Evolutionary conservation across 2,329 filamentous ascomycete species (phyloP).

Genomic region (Xylariaceae sp.): DNA sequence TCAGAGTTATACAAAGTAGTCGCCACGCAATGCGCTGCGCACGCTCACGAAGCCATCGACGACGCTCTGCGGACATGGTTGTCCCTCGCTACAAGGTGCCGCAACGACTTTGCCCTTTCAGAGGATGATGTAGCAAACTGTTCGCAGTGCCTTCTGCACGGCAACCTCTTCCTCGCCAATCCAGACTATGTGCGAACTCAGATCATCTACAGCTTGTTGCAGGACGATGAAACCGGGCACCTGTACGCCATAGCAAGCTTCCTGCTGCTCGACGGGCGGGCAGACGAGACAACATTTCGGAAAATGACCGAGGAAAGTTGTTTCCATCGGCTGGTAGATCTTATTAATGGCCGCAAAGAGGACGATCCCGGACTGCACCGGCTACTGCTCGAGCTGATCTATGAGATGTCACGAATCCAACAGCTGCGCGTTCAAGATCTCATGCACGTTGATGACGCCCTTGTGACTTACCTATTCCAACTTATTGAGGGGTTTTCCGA

Average conservation of each 20-base stretch:
- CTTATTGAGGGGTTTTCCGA: constrained; percentile 88
- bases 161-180: constrained; percentile 74
- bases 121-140: constrained; percentile 83
- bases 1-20: constrained; percentile 57
- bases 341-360: constrained; percentile 72
- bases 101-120: constrained; percentile 74
- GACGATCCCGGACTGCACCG: constrained; percentile 76
- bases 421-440: constrained; percentile 78
- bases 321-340: constrained; percentile 81
- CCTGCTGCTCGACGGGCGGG: constrained; percentile 83
- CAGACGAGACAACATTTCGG: constrained; percentile 78
- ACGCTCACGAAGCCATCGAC: constrained; percentile 71
- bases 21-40: constrained; percentile 48
- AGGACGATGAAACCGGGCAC: constrained; percentile 84
- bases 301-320: constrained; percentile 87
- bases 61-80: constrained; percentile 86
- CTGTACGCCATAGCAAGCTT: constrained; percentile 84
- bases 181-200: constrained; percentile 89
- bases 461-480: constrained; percentile 82
- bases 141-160: constrained; percentile 77
- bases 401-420: constrained; percentile 96
- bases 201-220: constrained; percentile 86
- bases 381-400: constrained; percentile 84
- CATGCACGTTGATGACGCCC: constrained; percentile 76
- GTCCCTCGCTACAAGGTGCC: constrained; percentile 75